Evolutionary conservation across 2,329 filamentous ascomycete genomes (phyloP).

Genomic region (Fusarium bulbicola): DNA sequence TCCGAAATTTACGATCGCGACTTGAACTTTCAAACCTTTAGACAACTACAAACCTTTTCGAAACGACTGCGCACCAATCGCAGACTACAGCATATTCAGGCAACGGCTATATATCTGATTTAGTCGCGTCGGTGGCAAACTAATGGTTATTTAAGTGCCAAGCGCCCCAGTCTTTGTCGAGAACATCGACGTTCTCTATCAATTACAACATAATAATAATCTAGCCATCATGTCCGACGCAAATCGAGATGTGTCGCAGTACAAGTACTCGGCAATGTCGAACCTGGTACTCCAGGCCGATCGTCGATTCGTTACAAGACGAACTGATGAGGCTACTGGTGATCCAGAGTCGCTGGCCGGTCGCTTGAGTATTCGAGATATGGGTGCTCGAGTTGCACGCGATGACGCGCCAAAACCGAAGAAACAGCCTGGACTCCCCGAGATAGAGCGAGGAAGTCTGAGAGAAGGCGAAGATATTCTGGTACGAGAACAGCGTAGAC

Average conservation of each 20-base stretch:
- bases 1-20: slow-evolving; percentile 51
- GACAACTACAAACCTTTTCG: slow-evolving; percentile 30
- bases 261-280: slow-evolving; percentile 99
- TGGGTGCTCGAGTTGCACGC: slow-evolving; percentile 85
- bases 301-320: slow-evolving; percentile 90
- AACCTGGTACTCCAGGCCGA: slow-evolving; percentile 99
- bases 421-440: slow-evolving; percentile 73
- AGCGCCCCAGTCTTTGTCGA: slow-evolving; percentile 51
- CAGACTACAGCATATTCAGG: slow-evolving; percentile 32
- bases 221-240: slow-evolving; percentile 74
- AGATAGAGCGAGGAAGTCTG: slow-evolving; percentile 78
- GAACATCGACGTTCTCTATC: slow-evolving; percentile 47
- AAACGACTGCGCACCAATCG: slow-evolving; percentile 40
- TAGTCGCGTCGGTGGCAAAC: slow-evolving; percentile 36
- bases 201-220: slow-evolving; percentile 42
- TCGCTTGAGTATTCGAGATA: slow-evolving; percentile 90
- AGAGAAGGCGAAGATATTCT: slow-evolving; percentile 86
- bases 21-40: slow-evolving; percentile 25
- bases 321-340: slow-evolving; percentile 93
- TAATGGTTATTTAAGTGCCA: slow-evolving; percentile 48
- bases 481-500: slow-evolving; percentile 84
- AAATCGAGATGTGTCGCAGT: slow-evolving; percentile 88
- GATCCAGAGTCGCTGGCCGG: slow-evolving; percentile 98
- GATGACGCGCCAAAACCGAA: slow-evolving; percentile 84
- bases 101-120: slow-evolving; percentile 19